Conservation (phyloP, 495 filamentous ascomycete genomes). For the Pyrenopolyporus hunteri region DNA sequence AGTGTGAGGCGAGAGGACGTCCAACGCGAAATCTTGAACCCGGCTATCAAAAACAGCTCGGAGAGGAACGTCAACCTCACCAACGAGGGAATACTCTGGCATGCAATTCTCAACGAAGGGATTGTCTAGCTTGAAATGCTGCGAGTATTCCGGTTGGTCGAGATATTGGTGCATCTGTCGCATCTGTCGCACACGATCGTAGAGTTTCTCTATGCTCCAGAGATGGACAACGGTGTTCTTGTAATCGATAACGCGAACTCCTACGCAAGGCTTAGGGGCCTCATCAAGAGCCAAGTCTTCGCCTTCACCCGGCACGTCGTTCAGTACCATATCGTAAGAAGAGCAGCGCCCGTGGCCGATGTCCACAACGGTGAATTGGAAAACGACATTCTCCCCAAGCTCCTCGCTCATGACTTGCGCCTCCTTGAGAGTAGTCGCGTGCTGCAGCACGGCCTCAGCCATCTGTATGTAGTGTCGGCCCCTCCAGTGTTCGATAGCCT, state of each 20-base stretch:
- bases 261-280: conserved; percentile 87
- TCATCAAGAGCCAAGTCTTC: conserved; percentile 84
- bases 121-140: conserved; percentile 77
- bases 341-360: conserved; percentile 87
- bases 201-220: conserved; percentile 93
- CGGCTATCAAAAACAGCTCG: conserved; percentile 93
- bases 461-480: conserved; percentile 87
- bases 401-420: conserved; percentile 98
- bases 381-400: conserved; percentile 91
- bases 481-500: conserved; percentile 75
- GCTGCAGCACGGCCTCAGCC: conserved; percentile 89
- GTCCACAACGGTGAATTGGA: conserved; percentile 93
- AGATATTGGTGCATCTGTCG: conserved; percentile 96
- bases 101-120: conserved; percentile 90
- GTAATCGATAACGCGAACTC: conserved; percentile 90
- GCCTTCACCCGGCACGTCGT: conserved; percentile 85
- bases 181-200: conserved; percentile 86
- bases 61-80: conserved; percentile 92
- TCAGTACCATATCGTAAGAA: conserved; percentile 94
- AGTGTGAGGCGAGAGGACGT: conserved; percentile 92
- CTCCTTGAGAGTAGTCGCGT: conserved; percentile 88
- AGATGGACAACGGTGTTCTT: conserved; percentile 84
- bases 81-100: conserved; percentile 89
- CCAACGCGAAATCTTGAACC: conserved; percentile 91
- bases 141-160: conserved; percentile 90